Evolutionary conservation across 1,139 yeast genomes (phyloP).

Genomic region (Pneumocystis wakefieldiae): DNA sequence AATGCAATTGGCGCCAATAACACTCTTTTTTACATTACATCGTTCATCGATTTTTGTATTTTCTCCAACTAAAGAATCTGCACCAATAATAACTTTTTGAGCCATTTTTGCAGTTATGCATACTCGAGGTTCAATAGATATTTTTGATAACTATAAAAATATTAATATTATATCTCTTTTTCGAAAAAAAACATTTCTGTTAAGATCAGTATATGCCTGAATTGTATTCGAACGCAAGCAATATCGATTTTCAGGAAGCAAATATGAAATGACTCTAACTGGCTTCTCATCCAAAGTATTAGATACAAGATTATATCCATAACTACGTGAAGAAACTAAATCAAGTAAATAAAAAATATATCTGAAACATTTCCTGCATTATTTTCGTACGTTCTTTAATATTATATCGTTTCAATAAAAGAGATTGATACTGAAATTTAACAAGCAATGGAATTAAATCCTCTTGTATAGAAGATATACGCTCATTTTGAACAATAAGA

Average conservation of each 20-base stretch:
- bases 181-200: conserved; percentile 3
- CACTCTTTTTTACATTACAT: conserved; percentile 73
- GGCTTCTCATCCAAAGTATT: background rate
- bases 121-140: background rate
- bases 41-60: conserved; percentile 51
- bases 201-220: conserved; percentile 10
- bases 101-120: conserved; percentile 16
- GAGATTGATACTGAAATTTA: conserved; percentile 11
- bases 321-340: background rate
- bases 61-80: conserved; percentile 63
- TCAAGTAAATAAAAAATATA: background rate
- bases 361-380: background rate
- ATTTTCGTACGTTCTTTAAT: background rate
- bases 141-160: background rate
- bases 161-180: background rate
- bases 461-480: conserved; percentile 8
- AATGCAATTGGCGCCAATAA: conserved; percentile 58
- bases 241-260: conserved; percentile 3
- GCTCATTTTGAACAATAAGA: conserved; percentile 6
- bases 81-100: conserved; percentile 65
- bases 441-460: conserved; percentile 11
- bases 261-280: conserved; percentile 1
- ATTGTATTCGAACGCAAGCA: conserved; percentile 11
- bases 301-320: background rate
- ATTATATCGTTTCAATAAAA: conserved; percentile 5